Conservation (phyloP, 2,329 filamentous ascomycete species). For the Sarocladiaceae sp. region DNA sequence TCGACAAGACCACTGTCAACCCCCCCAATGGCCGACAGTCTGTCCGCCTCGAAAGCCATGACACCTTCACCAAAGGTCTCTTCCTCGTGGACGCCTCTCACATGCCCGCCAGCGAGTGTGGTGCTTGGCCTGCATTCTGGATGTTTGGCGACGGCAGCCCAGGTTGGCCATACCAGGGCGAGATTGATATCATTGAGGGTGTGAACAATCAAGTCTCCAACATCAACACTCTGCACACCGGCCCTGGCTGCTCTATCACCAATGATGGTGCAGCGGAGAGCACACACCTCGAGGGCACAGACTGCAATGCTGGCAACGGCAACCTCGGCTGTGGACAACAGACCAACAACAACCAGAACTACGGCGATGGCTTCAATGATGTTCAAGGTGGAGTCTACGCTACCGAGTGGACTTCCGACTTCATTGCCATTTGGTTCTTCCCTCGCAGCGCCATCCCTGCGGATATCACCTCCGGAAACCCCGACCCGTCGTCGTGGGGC, state of each 20-base stretch:
- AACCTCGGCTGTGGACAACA: slow-evolving; percentile 57
- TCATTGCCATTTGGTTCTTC: slow-evolving; percentile 82
- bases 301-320: slow-evolving; percentile 54
- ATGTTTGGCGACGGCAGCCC: slow-evolving; percentile 46
- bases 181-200: slow-evolving; percentile 79
- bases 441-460: slow-evolving; percentile 58
- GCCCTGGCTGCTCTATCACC: slow-evolving; percentile 52
- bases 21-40: slow-evolving; percentile 60
- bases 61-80: slow-evolving; percentile 63
- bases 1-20: slow-evolving; percentile 57
- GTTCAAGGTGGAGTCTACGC: slow-evolving; percentile 67
- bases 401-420: slow-evolving; percentile 68
- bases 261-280: slow-evolving; percentile 43
- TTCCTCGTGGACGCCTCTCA: slow-evolving; percentile 70
- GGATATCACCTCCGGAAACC: slow-evolving; percentile 55
- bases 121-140: slow-evolving; percentile 74
- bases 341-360: slow-evolving; percentile 48
- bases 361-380: slow-evolving; percentile 68
- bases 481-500: slow-evolving; percentile 67
- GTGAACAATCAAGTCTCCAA: slow-evolving; percentile 60
- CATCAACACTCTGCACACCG: slow-evolving; percentile 65
- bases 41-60: slow-evolving; percentile 64
- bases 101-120: slow-evolving; percentile 70
- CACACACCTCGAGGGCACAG: slow-evolving; percentile 37
- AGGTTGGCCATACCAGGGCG: slow-evolving; percentile 66